A percentile compares a stretch with the other conserved stretches of the same genome.
Evolutionary conservation across 495 filamentous ascomycete genomes (phyloP).

Genomic region (Trichodelitschia bisporula): DNA sequence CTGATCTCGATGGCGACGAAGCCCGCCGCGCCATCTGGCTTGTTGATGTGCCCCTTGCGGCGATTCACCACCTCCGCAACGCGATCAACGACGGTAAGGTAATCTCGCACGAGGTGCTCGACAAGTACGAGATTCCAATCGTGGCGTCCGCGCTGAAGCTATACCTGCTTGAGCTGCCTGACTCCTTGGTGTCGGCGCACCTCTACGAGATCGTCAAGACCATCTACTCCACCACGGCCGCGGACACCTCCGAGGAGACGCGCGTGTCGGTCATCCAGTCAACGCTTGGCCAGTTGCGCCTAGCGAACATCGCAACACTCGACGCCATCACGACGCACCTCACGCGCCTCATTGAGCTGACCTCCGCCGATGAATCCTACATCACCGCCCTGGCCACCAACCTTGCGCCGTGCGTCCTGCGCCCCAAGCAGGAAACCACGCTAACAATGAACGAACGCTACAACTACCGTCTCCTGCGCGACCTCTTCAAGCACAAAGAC

Average conservation of each 20-base stretch:
- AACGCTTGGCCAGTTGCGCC: constrained; percentile 76
- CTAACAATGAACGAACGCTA: constrained; percentile 91
- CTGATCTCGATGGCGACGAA: constrained; percentile 92
- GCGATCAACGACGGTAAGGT: constrained; percentile 73
- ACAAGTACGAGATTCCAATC: constrained; percentile 75
- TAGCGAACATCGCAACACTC: constrained; percentile 94
- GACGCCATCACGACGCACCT: constrained; percentile 97
- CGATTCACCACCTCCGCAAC: constrained; percentile 64
- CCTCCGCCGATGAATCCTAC: constrained; percentile 80
- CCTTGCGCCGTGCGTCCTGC: constrained; percentile 72
- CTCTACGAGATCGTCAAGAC: constrained; percentile 98
- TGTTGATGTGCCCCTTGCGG: constrained; percentile 61
- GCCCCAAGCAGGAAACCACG: constrained; percentile 61
- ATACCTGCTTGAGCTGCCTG: constrained; percentile 87
- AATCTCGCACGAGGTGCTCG: constrained; percentile 48
- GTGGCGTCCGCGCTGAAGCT: constrained; percentile 85
- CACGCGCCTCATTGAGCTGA: constrained; percentile 86
- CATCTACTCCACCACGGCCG: constrained; percentile 69
- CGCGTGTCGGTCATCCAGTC: constrained; percentile 87
- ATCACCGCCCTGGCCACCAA: constrained; percentile 46
- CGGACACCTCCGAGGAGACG: constrained; percentile 36
- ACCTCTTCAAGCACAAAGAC: constrained; percentile 84
- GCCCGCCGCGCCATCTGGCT: constrained; percentile 84
- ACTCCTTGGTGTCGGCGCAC: constrained; percentile 92
- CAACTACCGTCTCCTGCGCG: constrained; percentile 73